These are phyloP conservation scores for Fraxinus anomala DNA, from an alignment of 257 asterid genomes.

Conservation along the genomic window DNA sequence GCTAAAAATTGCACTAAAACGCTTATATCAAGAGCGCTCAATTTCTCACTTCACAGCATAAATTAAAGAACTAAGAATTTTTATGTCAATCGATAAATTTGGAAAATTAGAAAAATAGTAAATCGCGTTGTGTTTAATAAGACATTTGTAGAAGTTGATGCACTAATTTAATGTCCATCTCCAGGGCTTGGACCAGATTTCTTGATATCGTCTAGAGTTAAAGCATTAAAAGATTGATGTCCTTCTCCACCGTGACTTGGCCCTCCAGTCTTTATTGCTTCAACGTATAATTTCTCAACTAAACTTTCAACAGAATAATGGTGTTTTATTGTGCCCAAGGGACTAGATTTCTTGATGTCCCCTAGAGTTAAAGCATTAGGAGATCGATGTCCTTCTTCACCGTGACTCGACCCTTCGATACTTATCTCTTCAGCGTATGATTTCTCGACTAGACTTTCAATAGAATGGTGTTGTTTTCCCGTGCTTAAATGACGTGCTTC, in stretches of 20 bases:
- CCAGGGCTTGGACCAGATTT: conserved; percentile 51
- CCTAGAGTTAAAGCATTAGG: conserved; percentile 28
- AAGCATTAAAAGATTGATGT: conserved; percentile 21
- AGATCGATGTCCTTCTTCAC: conserved; percentile 31
- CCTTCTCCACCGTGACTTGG: conserved; percentile 34
- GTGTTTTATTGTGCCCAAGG: background rate
- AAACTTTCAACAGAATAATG: background rate
- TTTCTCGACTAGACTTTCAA: background rate
- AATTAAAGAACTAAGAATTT: background rate
- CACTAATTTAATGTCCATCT: conserved; percentile 19
- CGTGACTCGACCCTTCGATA: conserved; percentile 36
- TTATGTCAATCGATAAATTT: background rate
- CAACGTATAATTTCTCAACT: conserved; percentile 10
- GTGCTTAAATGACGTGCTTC: background rate
- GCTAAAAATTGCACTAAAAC: background rate
- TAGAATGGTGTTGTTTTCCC: background rate
- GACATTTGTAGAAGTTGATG: background rate
- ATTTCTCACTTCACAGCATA: background rate
- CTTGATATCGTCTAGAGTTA: conserved; percentile 37
- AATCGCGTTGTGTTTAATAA: background rate
- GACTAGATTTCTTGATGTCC: conserved; percentile 13
- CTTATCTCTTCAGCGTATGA: conserved; percentile 32
- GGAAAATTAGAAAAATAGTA: background rate
- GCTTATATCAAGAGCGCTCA: background rate
- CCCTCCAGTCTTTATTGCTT: conserved; percentile 37